Evolutionary conservation across 1,284 basidiomycete genomes (phyloP).

Genomic region (Microbotryum violaceum): DNA sequence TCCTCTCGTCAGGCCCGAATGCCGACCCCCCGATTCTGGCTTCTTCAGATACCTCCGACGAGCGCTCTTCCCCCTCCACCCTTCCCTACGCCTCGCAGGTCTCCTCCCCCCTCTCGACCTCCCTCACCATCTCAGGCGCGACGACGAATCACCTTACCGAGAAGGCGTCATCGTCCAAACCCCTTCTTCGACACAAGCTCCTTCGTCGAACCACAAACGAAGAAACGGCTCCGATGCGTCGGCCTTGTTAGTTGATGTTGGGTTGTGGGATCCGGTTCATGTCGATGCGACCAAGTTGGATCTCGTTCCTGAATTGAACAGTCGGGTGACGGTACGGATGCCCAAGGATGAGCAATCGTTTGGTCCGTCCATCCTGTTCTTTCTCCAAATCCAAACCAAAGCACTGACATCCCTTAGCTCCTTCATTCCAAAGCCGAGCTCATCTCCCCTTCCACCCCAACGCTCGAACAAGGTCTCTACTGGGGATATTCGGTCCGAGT

Average conservation of each 20-base stretch:
- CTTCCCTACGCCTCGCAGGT: slow-evolving; percentile 38
- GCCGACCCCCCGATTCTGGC: not conserved
- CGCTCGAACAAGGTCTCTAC: slow-evolving; percentile 34
- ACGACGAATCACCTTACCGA: slow-evolving; percentile 36
- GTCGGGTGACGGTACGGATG: slow-evolving; percentile 34
- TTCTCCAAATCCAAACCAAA: too few relatives aligned
- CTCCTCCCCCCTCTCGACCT: slow-evolving; percentile 40
- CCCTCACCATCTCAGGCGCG: slow-evolving; percentile 39
- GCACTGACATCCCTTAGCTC: too few relatives aligned
- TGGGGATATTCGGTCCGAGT: slow-evolving; percentile 40
- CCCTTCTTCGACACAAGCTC: not conserved
- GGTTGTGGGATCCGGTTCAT: slow-evolving; percentile 36
- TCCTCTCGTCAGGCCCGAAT: not conserved
- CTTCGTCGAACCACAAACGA: not conserved
- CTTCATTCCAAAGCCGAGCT: slow-evolving; percentile 19
- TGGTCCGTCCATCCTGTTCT: too few relatives aligned
- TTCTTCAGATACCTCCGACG: slow-evolving; percentile 36
- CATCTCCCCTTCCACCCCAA: slow-evolving; percentile 37
- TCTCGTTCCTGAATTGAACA: slow-evolving; percentile 18
- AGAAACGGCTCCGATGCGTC: not conserved
- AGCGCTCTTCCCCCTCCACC: slow-evolving; percentile 39
- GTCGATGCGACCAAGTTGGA: slow-evolving; percentile 7
- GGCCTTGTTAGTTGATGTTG: slow-evolving; percentile 35
- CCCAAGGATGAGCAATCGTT: too few relatives aligned
- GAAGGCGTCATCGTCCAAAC: slow-evolving; percentile 36